phyloP scores from a whole-genome alignment of 225 moss, liverwort and hornwort species.

The Rhytidiadelphus loreus region DNA sequence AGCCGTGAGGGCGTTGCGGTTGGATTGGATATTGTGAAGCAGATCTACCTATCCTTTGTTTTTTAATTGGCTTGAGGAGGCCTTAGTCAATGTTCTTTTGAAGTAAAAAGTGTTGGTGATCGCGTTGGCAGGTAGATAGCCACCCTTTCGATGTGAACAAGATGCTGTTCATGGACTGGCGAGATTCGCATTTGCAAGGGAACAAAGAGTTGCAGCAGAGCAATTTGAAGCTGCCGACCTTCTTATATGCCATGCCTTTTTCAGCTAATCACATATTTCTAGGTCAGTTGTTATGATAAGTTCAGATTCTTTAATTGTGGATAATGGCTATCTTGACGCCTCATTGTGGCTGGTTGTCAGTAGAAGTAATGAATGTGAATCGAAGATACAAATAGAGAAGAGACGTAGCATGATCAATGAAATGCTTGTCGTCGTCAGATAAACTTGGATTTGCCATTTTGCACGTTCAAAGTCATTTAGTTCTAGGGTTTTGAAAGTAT shows the following conservation, averaged over 20 bases:
- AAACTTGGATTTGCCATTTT: background rate
- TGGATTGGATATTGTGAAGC: background rate
- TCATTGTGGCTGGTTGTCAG: background rate
- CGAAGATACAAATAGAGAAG: background rate
- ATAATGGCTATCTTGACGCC: background rate
- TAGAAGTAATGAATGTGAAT: background rate
- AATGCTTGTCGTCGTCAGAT: background rate
- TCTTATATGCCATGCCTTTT: conserved; percentile 99
- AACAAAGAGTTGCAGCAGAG: conserved; percentile 37
- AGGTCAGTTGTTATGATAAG: conserved; percentile 32
- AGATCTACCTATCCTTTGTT: background rate
- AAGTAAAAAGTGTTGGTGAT: background rate
- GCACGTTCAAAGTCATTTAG: background rate
- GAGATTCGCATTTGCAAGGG: conserved; percentile 79
- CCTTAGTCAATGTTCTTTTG: background rate
- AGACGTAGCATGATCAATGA: background rate
- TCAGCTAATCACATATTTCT: conserved; percentile 82
- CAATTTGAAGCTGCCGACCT: conserved; percentile 83
- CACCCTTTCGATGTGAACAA: conserved; percentile 96
- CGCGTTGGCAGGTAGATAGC: conserved; percentile 61
- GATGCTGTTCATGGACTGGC: conserved; percentile 99
- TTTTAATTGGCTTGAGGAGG: background rate
- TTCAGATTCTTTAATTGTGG: background rate
- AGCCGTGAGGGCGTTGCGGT: background rate
- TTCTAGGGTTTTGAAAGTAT: background rate